Evolutionary conservation across 352 stramenopile genomes (phyloP), one percentile per base, ranked within the genome.

Genomic region (Peronospora destructor): DNA sequence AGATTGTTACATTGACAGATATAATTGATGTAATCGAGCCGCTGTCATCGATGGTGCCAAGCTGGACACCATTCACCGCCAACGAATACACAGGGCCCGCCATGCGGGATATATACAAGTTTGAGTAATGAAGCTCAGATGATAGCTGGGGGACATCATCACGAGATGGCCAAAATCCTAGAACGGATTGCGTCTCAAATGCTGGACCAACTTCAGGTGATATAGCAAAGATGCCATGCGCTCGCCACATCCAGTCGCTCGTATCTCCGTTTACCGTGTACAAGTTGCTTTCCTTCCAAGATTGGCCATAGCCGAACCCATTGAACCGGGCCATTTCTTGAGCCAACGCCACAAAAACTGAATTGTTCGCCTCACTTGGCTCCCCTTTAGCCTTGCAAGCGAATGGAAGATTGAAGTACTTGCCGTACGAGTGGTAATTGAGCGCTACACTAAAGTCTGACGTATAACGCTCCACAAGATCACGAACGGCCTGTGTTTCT

Each of bases 241-340:
- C 64, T 1, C 74, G 55, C 80, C 80, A 91, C 70, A 93, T 87
- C 83, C 83, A 93, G 58, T 93, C 83, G 53, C 83, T 93, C 17
- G 83, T 88, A 46, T 93, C 83, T 13, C 83, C 83, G 35, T 93
- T 93, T 17, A 93, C 83, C 4, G 78, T 85, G 60, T 93, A 93
- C 56, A 93, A 45, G 17, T 91, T 86, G 63, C 74, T 85, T 12
- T 91, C 68, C 35, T 83, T 84, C 83, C 83, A 93, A 4, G 83
- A 71, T 54, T 90, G 80, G 0, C 83, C 83, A 25, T 87, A 88
- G 21, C 50, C 35, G 43, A 91, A 93, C 26, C 73, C 59, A 51
- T 93, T 93, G 50, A 72, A 90, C 3, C 54, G 56, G 6, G 76
- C 68, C 77, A 93, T 87, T 45, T 91, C 83, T 1, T 59, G 58